Base-by-base conservation (phyloP, 331 rosid species). In the Malus hybrid region DNA sequence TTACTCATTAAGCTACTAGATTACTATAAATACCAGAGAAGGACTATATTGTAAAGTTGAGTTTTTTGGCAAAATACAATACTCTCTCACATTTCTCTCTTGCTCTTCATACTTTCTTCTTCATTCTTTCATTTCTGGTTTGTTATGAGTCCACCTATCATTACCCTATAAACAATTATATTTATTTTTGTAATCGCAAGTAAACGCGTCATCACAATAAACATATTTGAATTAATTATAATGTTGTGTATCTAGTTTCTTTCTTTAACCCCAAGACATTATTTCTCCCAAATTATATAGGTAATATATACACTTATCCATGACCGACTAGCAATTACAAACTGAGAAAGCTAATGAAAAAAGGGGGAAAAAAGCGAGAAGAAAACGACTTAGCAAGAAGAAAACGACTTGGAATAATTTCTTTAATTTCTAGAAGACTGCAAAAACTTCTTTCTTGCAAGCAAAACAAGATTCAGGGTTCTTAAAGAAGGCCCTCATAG, bases 381-480 rank as follows among this genome's bases (percentile, higher is more conserved):
- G 57, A 52, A 54, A 44, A 44, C 14, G 48, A 42, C 48, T 42
- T 42, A 46, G 16, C 16, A 46, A 46, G 16, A 46, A 56, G 60
- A 73, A 61, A 73, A 27, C 59, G 64, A 34, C 52, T 27, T 20
- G 70, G 5, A 33, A 65, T 39, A 28, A 36, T 67, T 65, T 39
- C 42, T 42, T 73, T 61, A 18, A 44, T 27, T 61, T 39, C 77
- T 18, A 44, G 28, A 39, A 52, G 57, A 22, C 69, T 60, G 77
- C 69, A n/a, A 73, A 61, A 61, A 27, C 69, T 27, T 3, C 60
- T 61, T 61, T 73, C 31, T 16, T 39, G 7, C 22, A 24, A 34
- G 48, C 42, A 60, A 8, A 44, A 44, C 46, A 61, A 33, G 69
- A 16, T 73, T 61, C 77, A 73, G 77, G 69, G 29, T 59, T 59